Percentiles rank a stretch among this genome's conserved stretches.
Evolutionary conservation across 1,139 yeast species (phyloP).

Genomic region (Pichia sp.): DNA sequence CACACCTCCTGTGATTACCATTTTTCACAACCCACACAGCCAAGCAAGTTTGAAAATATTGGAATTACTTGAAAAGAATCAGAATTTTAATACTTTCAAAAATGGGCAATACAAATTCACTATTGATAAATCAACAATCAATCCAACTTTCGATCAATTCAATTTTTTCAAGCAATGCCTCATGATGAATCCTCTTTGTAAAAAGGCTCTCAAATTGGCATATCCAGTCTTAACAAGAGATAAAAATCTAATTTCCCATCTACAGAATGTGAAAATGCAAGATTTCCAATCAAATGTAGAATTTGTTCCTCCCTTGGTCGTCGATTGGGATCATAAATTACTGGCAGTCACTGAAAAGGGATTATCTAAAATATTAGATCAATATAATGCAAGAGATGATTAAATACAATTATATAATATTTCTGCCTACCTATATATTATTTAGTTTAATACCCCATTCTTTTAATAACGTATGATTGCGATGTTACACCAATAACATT

Average conservation of each 20-base stretch:
- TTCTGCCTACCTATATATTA: neutral
- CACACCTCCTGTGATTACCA: conserved; percentile 28
- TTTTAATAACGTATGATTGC: conserved; percentile 79
- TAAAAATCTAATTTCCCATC: conserved; percentile 15
- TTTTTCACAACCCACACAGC: conserved; percentile 18
- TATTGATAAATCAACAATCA: conserved; percentile 19
- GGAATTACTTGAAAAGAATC: conserved; percentile 3
- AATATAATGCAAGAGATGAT: conserved; percentile 17
- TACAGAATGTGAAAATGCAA: conserved; percentile 15
- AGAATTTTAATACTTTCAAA: conserved; percentile 5
- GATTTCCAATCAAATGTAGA: too few species aligned
- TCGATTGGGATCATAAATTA: conserved; percentile 49
- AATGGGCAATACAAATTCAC: conserved; percentile 18
- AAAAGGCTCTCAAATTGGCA: conserved; percentile 23
- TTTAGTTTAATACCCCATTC: conserved; percentile 66
- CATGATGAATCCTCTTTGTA: conserved; percentile 24
- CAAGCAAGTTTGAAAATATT: conserved; percentile 1
- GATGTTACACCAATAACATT: conserved; percentile 80
- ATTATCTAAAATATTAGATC: conserved; percentile 21
- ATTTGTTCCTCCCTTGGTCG: conserved; percentile 42
- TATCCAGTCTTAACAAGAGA: conserved; percentile 23
- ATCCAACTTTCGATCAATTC: conserved; percentile 28
- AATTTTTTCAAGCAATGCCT: conserved; percentile 22
- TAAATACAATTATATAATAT: neutral
- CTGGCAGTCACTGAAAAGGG: conserved; percentile 46